Evolutionary conservation across 2,329 filamentous ascomycete genomes (phyloP), one percentile per base, ranked within the genome.

Genomic region (Hypoxylon sp.): DNA sequence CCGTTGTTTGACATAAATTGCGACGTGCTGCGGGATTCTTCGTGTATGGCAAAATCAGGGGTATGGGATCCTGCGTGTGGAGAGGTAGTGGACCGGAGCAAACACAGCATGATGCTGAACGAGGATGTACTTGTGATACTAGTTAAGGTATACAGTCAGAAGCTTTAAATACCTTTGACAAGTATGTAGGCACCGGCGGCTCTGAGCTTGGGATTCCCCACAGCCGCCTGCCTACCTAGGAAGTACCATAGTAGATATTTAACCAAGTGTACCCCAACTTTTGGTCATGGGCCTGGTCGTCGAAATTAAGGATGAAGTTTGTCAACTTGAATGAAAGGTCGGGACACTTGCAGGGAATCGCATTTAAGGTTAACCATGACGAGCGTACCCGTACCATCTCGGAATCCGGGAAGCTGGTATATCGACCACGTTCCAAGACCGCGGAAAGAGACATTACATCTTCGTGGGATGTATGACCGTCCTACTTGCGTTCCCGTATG

Each of bases 401-500:
- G 71, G 73, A 71, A 68, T 71, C 70, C 71, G 73, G 71, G 65
- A 73, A 62, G 56, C 67, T 65, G 61, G 68, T 70, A 67, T 62
- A 67, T 53, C 58, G 55, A 46, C 63, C 58, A 65, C 63, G 63
- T 67, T 63, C 65, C 66, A 67, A 61, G 52, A 38, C 46, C 25
- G 36, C 61, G 65, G 68, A n/a, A 56, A 64, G 52, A 23, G 30
- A 49, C 57, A 64, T 58, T 43, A 28, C 21, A 61, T 63, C 65
- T 58, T 63, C 65, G 65, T 58, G 60, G 65, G 38, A 63, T 45
- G 61, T 67, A 59, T 60, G 32, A 67, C 61, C 17, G 43, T 62
- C 50, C 28, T 62, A 64, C 64, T 32, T 48, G n/a, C 32, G 1
- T 28, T 46, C 32, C 52, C 50, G 68, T 63, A 14, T 43, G 55